Percentiles rank a stretch among this genome's conserved stretches.
Conservation (phyloP, 441 rosid species). For the Sinapis alba region DNA sequence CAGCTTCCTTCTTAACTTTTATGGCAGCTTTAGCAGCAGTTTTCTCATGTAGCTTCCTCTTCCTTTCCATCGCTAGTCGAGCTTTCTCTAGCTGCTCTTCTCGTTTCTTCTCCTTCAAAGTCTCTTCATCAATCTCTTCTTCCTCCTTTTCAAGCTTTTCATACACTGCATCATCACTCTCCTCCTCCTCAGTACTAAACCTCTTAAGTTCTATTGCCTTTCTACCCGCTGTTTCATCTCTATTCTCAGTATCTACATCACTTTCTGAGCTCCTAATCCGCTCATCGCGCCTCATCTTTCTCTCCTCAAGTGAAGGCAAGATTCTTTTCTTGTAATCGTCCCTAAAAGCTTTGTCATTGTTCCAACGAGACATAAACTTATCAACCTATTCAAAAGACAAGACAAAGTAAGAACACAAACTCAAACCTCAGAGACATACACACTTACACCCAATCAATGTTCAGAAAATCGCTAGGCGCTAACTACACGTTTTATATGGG, state of each 20-base stretch:
- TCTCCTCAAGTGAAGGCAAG: constrained; percentile 58
- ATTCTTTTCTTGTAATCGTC: constrained; percentile 74
- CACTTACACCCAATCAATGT: neutral
- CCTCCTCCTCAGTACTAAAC: constrained; percentile 43
- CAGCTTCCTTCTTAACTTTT: constrained; percentile 88
- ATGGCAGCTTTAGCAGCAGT: constrained; percentile 80
- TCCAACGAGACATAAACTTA: constrained; percentile 75
- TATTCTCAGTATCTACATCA: constrained; percentile 40
- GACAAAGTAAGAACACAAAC: constrained; percentile 20
- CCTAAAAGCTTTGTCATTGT: constrained; percentile 37
- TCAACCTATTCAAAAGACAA: constrained; percentile 54
- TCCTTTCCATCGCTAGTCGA: constrained; percentile 86
- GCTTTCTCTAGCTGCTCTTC: constrained; percentile 86
- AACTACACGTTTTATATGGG: neutral
- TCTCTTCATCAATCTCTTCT: constrained; percentile 56
- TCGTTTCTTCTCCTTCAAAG: constrained; percentile 80
- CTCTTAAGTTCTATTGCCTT: constrained; percentile 42
- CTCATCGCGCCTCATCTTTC: constrained; percentile 71
- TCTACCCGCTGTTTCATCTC: constrained; percentile 43
- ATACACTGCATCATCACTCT: too few species aligned
- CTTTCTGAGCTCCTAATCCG: constrained; percentile 55
- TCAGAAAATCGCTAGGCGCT: neutral
- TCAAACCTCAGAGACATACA: constrained; percentile 10
- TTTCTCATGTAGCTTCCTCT: constrained; percentile 91
- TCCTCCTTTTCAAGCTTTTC: constrained; percentile 34